Evolutionary conservation across 2,329 filamentous ascomycete genomes (phyloP), one percentile per base, ranked within the genome.

Genomic region (Rutstroemia sp.): DNA sequence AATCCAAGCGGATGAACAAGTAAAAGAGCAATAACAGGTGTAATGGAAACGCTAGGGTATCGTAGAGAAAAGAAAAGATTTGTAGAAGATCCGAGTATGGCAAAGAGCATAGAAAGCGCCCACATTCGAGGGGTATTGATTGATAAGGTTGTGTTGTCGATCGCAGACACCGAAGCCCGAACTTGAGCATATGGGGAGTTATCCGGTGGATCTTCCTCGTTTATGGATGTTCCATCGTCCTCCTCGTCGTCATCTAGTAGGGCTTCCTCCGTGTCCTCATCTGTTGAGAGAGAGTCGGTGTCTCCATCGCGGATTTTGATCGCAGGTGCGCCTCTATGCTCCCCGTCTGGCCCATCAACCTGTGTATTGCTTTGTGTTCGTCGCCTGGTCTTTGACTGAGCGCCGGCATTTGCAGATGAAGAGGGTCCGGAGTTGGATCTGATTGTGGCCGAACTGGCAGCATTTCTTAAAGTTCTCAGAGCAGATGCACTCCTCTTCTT

Each of bases 61-160:
- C 90, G 81, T 69, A 95, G 76, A 38, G 89, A 92, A 75, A 95
- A 95, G 74, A 95, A 94, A 42, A 95, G 75, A 70, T 94, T 94
- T 38, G 88, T 90, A 2, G 87, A 88, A 48, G 89, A 92, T 59
- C 89, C 89, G 41, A 91, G 79, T 39, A 94, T 78, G 8, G 89
- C 86, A 70, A 94, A 94, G 9, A 94, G 68, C 38, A 89, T 78
- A n/a, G 88, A 90, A 17, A 94, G 71, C 34, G 78, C 78, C 89
- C 89, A 94, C 89, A 94, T 94, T 54, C 89, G 88, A 39, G 89
- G 89, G 5, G 89, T 92, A 71, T 89, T 90, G 68, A 94, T 91
- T 8, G 88, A 92, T n/a, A 92, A 73, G 3, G 82, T 78, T 16
- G 79, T 84, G 67, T 94, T 83, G 72, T 94, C 89, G 34, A 82